Percentiles rank a stretch among this genome's conserved stretches.
Evolutionary conservation across 2,329 filamentous ascomycete species (phyloP).

Genomic region (Dothideomycetes sp.): DNA sequence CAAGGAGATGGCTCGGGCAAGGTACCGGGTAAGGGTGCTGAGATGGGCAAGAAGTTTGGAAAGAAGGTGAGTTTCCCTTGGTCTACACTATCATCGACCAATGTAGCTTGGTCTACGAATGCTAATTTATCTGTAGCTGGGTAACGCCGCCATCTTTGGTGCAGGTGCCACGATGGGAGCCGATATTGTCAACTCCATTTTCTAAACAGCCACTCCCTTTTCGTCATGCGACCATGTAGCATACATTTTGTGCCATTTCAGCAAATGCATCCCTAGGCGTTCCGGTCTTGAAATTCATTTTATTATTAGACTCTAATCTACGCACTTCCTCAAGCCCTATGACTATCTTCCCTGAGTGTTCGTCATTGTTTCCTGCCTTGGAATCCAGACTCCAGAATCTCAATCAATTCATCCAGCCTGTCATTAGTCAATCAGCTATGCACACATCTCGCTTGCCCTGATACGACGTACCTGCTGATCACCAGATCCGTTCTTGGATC

Average conservation of each 20-base stretch:
- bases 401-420: slow-evolving; percentile 21
- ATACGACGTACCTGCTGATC: slow-evolving; percentile 12
- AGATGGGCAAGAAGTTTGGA: slow-evolving; percentile 87
- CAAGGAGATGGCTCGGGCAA: slow-evolving; percentile 35
- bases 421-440: not conserved
- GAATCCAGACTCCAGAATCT: slow-evolving; percentile 16
- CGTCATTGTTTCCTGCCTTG: too few species aligned
- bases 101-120: not conserved
- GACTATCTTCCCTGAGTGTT: too few species aligned
- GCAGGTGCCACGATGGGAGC: slow-evolving; percentile 84
- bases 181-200: slow-evolving; percentile 84
- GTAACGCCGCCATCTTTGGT: slow-evolving; percentile 77
- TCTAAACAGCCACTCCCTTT: slow-evolving; percentile 48
- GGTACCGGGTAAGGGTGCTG: slow-evolving; percentile 52
- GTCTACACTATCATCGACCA: not conserved
- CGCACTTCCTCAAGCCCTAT: too few species aligned
- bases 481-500: slow-evolving; percentile 23
- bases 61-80: slow-evolving; percentile 51
- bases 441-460: not conserved
- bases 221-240: too few species aligned
- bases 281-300: too few species aligned
- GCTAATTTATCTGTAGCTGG: slow-evolving; percentile 33
- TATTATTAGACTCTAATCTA: too few species aligned
- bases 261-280: too few species aligned
- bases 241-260: too few species aligned